These are phyloP conservation scores for Zygosaccharomyces gambellarensis DNA, from an alignment of 805 yeast genomes.

Conservation along the genomic window DNA sequence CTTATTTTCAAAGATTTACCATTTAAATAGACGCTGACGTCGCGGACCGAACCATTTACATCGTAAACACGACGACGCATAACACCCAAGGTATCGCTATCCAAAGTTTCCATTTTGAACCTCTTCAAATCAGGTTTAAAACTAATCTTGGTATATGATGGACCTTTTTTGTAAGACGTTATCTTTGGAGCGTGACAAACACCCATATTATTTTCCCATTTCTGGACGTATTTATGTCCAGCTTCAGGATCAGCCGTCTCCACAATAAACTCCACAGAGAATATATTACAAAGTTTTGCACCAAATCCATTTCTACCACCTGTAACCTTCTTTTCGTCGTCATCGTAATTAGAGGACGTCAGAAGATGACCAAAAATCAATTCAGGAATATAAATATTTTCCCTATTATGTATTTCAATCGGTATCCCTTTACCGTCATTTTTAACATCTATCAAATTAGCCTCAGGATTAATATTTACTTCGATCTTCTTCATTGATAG, in stretches of 20 bases:
- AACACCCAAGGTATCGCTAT: slow-evolving; percentile 77
- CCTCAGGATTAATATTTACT: slow-evolving; percentile 74
- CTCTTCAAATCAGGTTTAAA: slow-evolving; percentile 83
- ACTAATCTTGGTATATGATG: slow-evolving; percentile 80
- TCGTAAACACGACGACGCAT: slow-evolving; percentile 92
- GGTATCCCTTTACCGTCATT: slow-evolving; percentile 97
- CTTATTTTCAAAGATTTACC: slow-evolving; percentile 64
- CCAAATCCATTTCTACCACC: slow-evolving; percentile 99
- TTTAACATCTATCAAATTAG: slow-evolving; percentile 68
- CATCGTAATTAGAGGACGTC: slow-evolving; percentile 95
- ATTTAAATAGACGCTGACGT: slow-evolving; percentile 71
- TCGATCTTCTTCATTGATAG: slow-evolving; percentile 81
- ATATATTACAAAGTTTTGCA: slow-evolving; percentile 94
- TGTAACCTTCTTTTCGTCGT: slow-evolving; percentile 88
- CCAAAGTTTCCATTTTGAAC: slow-evolving; percentile 80
- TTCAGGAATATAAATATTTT: slow-evolving; percentile 90
- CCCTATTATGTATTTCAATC: slow-evolving; percentile 86
- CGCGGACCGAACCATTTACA: slow-evolving; percentile 87
- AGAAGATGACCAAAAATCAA: slow-evolving; percentile 91
- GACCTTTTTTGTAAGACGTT: slow-evolving; percentile 43
- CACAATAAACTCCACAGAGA: slow-evolving; percentile 77
- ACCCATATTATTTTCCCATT: slow-evolving; percentile 86
- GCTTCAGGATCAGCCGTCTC: slow-evolving; percentile 79
- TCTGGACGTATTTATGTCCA: slow-evolving; percentile 65
- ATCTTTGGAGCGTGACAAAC: slow-evolving; percentile 72